Base-by-base conservation (phyloP, 1,284 basidiomycete species). In the Ceratobasidium sp. region DNA sequence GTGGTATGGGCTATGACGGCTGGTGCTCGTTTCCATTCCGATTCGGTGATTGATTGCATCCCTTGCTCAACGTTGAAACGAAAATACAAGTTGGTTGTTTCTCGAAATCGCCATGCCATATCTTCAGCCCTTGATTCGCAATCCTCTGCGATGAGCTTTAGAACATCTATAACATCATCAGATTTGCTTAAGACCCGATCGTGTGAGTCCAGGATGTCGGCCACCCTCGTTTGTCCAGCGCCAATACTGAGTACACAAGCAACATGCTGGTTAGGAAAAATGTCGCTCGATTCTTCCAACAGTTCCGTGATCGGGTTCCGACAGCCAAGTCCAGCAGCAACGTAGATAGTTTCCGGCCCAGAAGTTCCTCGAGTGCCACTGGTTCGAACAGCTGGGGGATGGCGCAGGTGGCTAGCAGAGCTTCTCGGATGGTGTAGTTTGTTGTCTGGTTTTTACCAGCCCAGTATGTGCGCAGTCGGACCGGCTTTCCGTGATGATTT, bases 41-140 rank as follows among this genome's bases (percentile, higher is more conserved):
- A 50, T n/a, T 50, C 28, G 30, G 16, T 18, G 8, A 35, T 1
- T 9, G 7, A 11, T 35, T 63, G 44, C 28, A 63, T n/a, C 1
- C 61, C 61, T 50, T 63, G 44, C 28, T 63, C 61, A 18, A 63
- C 46, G 28, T 21, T 63, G 61, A 63, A 41, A 18, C 61, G 44
- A 21, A 50, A 63, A 23, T 63, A 63, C 16, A 63, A 2, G 26
- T 8, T 35, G 11, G 8, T 23, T 8, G 38, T 54, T 18, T n/a
- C 1, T n/a, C n/a, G 5, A 30, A 72, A 61, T 16, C 61, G 70
- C 35, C 1, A 14, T n/a, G 3, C 46, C 55, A 62, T 54, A 14
- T 72, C 70, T 2, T 52, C 14, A 5, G 58, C 43, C 47, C 62
- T 47, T 30, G 43, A 30, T 41, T 72, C 58, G 23, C 58, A 14